Evolutionary conservation across 257 asterid species (phyloP), one percentile per base, ranked within the genome.

Genomic region (Asclepias syriaca): DNA sequence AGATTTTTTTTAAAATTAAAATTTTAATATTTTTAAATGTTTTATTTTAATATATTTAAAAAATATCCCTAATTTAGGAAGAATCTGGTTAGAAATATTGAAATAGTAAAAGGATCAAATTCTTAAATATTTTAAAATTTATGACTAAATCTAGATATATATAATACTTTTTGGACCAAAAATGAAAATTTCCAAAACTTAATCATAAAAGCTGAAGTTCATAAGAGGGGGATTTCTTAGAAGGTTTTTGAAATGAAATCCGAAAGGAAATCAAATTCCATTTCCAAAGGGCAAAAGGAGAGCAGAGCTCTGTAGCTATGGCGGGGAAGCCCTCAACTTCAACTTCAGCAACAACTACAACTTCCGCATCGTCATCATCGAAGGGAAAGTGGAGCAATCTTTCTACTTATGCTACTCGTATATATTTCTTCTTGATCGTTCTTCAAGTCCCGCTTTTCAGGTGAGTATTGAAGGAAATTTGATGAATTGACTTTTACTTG

Each of bases 381-480:
- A 86, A 75, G 79, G 87, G 90, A 50, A 85, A 75, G 80, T 94
- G 96, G 98, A 74, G 81, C 75, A 76, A 88, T 72, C 83, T 91
- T 46, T 81, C 96, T 18, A 86, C 73, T 54, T 79, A 94, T 72
- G 93, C 99, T 22, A 77, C 85, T 81, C 86, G 91, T 73, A 39
- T 84, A 3, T 91, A 73, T 69, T 88, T 91, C 78, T 54, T 88
- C 11, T 83, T 91, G 66, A 83, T 94, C 74, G 68, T 89, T 75
- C 84, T 94, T 45, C 99, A 94, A 86, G 83, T 94, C 57, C 99
- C 99, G 29, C 96, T 94, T 65, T 94, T 94, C 91, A 89, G 97
- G 99, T 94, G 75, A 68, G 54, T 16, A 34, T 24, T 64, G n/a
- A 34, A 34, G 39, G 5, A 34, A 34, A 9, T 19, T 22, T n/a